A percentile compares a stretch with the other conserved stretches of the same genome.
Conservation (phyloP, 352 stramenopile genomes). For the Pythium chondricola region DNA sequence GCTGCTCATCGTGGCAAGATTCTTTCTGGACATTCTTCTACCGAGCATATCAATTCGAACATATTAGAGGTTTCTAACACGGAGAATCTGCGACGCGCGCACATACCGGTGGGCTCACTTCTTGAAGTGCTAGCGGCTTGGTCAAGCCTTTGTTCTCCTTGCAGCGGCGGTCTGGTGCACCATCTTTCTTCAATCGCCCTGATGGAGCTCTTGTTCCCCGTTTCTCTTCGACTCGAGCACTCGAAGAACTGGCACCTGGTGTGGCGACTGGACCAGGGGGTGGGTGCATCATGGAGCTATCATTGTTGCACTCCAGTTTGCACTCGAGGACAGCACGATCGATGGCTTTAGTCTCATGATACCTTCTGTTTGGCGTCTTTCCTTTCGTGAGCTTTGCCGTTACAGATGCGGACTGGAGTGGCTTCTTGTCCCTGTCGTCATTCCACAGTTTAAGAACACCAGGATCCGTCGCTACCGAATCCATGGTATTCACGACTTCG, state of each 20-base stretch:
- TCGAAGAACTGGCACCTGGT: neutral
- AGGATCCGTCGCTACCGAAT: neutral
- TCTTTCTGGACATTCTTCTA: neutral
- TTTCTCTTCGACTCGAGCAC: neutral
- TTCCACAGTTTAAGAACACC: neutral
- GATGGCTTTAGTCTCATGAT: neutral
- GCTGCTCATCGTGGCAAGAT: conserved; percentile 21
- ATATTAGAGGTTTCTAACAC: neutral
- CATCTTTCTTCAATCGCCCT: neutral
- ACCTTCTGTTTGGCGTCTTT: neutral
- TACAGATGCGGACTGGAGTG: neutral
- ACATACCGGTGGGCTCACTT: neutral
- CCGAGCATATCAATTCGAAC: neutral
- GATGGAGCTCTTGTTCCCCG: neutral
- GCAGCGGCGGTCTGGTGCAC: conserved; percentile 2
- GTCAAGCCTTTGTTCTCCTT: conserved; percentile 3
- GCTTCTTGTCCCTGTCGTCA: neutral
- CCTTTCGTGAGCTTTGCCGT: neutral
- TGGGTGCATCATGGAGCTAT: neutral
- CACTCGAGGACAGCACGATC: neutral
- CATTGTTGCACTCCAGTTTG: too few relatives aligned
- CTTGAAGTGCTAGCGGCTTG: neutral
- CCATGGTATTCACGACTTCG: neutral
- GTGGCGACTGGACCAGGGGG: neutral
- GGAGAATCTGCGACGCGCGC: neutral